Percentiles rank a stretch among this genome's conserved stretches.
These are phyloP conservation scores for Spizellomyces punctatus DNA, from an alignment of 192 early-diverging fungal genomes.

Conservation along the genomic window DNA sequence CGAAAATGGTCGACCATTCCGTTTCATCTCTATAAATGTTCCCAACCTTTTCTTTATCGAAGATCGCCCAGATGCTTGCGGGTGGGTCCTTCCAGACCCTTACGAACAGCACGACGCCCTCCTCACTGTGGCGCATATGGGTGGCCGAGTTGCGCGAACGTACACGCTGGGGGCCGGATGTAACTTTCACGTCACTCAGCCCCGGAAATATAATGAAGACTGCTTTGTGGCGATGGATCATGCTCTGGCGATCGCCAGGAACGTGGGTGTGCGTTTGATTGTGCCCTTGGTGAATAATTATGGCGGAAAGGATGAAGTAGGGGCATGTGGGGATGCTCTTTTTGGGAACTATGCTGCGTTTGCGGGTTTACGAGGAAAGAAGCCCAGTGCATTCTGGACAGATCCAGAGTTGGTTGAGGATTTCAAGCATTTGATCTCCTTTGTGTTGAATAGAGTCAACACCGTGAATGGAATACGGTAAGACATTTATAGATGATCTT, in stretches of 20 bases:
- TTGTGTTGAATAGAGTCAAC: constrained; percentile 44
- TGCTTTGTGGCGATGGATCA: constrained; percentile 39
- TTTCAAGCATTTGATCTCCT: constrained; percentile 36
- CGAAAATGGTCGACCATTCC: constrained; percentile 21
- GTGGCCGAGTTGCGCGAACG: constrained; percentile 36
- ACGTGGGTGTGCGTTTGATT: constrained; percentile 40
- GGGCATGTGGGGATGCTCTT: background rate
- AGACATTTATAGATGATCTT: no score
- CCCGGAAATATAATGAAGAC: constrained; percentile 22
- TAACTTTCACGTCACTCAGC: constrained; percentile 24
- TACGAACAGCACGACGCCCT: constrained; percentile 41
- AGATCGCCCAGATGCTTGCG: constrained; percentile 5
- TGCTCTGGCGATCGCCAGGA: constrained; percentile 27
- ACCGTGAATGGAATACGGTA: constrained; percentile 38
- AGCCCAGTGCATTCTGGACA: constrained; percentile 37
- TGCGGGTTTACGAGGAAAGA: background rate
- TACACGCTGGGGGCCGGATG: constrained; percentile 34
- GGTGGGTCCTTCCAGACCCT: constrained; percentile 6
- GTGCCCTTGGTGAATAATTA: constrained; percentile 37
- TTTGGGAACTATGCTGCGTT: constrained; percentile 29
- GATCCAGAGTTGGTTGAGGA: constrained; percentile 23
- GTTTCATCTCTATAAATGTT: constrained; percentile 43
- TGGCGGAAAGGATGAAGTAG: constrained; percentile 1
- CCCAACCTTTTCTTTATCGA: constrained; percentile 47
- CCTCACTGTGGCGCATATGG: constrained; percentile 28